Conservation (phyloP, 2,329 filamentous ascomycete species). For the Neofusicoccum laricinum region DNA sequence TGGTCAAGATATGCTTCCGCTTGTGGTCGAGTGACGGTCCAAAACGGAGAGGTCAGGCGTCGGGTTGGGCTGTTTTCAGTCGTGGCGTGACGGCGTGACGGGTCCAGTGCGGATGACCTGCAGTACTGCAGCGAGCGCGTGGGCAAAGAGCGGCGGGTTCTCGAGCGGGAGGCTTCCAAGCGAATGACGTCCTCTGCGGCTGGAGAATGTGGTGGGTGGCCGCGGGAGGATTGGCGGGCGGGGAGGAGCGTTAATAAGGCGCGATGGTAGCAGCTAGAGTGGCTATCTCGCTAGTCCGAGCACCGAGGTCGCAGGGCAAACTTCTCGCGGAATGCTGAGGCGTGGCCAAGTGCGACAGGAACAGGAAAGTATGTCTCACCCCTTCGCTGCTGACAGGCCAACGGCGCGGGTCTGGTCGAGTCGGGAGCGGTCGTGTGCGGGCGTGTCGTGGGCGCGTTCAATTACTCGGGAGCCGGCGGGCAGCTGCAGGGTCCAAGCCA, state of each 20-base stretch:
- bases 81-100: slow-evolving; percentile 11
- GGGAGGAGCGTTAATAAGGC: slow-evolving; percentile 9
- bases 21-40: neutral
- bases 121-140: neutral
- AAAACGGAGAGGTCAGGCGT: neutral
- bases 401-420: too few species aligned
- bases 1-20: neutral
- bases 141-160: neutral
- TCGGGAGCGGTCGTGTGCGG: neutral
- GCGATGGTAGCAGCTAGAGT: neutral
- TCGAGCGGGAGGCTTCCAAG: neutral
- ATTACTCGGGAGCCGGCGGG: neutral
- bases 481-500: slow-evolving; percentile 7
- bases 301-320: neutral
- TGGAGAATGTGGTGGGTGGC: slow-evolving; percentile 38
- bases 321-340: neutral
- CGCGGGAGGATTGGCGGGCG: slow-evolving; percentile 19
- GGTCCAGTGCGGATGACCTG: neutral
- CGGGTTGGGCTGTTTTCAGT: neutral
- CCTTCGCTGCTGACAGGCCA: neutral
- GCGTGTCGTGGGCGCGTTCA: slow-evolving; percentile 4
- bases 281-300: neutral
- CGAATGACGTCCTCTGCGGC: slow-evolving; percentile 20
- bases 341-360: neutral
- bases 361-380: neutral